Evolutionary conservation across 306 rosid genomes (phyloP).

Genomic region (Comarum palustre): DNA sequence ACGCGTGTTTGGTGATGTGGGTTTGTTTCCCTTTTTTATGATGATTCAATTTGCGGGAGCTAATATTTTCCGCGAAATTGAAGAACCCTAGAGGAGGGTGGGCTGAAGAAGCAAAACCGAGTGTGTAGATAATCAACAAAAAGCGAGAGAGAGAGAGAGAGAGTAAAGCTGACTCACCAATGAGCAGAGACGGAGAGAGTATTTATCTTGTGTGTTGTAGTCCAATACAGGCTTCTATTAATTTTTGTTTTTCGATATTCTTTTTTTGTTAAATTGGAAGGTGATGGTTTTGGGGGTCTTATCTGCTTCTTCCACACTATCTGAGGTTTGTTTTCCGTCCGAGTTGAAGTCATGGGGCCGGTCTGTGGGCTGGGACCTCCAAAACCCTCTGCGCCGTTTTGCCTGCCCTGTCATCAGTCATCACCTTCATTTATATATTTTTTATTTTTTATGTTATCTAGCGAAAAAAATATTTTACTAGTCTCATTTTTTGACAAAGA

Average conservation of each 20-base stretch:
- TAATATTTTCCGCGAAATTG: background rate
- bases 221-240: background rate
- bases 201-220: background rate
- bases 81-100: background rate
- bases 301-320: background rate
- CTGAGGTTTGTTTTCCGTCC: no score
- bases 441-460: no score
- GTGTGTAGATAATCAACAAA: background rate
- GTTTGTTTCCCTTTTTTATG: background rate
- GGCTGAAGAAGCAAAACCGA: background rate
- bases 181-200: background rate
- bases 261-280: no score
- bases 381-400: no score
- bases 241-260: no score
- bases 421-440: no score
- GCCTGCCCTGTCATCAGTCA: no score
- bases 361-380: no score
- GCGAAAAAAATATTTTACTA: no score
- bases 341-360: no score
- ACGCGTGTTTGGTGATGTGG: conserved; percentile 11
- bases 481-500: no score
- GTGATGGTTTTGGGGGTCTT: background rate
- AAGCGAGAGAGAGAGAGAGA: background rate
- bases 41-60: background rate
- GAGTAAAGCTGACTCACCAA: conserved; percentile 15